Evolutionary conservation across 1,284 basidiomycete genomes (phyloP).

Genomic region (Phellinidium pouzarii): DNA sequence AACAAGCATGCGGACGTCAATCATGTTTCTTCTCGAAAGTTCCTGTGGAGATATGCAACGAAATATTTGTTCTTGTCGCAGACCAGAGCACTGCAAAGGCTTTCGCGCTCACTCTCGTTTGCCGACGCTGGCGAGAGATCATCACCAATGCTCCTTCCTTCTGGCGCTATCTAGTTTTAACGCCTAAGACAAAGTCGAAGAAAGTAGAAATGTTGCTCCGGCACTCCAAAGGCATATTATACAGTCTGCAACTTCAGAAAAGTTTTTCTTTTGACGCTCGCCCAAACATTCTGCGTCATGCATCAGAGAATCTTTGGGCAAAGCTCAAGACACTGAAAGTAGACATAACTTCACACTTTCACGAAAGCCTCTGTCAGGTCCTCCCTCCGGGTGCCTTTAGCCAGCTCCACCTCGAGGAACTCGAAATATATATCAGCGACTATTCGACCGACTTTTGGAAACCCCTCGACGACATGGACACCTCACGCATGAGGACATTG

Average conservation of each 20-base stretch:
- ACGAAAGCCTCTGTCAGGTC: background rate
- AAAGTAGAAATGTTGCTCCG: slow-evolving; percentile 1
- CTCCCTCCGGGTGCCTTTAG: background rate
- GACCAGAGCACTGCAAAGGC: background rate
- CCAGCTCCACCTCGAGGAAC: background rate
- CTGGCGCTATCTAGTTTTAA: background rate
- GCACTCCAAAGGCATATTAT: background rate
- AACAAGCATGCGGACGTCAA: too few species aligned
- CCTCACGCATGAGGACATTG: background rate
- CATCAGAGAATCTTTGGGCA: background rate
- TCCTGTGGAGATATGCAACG: slow-evolving; percentile 3
- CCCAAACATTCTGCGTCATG: slow-evolving; percentile 1
- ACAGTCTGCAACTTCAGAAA: background rate
- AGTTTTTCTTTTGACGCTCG: background rate
- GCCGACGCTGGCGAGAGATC: slow-evolving; percentile 1
- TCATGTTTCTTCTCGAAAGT: slow-evolving; percentile 1
- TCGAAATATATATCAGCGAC: background rate
- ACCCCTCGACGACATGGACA: background rate
- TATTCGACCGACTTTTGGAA: background rate
- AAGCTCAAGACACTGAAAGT: background rate
- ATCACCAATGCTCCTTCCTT: background rate
- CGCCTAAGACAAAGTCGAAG: background rate
- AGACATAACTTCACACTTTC: background rate
- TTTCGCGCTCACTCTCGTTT: slow-evolving; percentile 1
- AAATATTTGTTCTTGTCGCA: slow-evolving; percentile 2